A percentile compares a stretch with the other conserved stretches of the same genome.
Conservation (phyloP, 1,139 yeast genomes). For the Taphrina wiesneri region DNA sequence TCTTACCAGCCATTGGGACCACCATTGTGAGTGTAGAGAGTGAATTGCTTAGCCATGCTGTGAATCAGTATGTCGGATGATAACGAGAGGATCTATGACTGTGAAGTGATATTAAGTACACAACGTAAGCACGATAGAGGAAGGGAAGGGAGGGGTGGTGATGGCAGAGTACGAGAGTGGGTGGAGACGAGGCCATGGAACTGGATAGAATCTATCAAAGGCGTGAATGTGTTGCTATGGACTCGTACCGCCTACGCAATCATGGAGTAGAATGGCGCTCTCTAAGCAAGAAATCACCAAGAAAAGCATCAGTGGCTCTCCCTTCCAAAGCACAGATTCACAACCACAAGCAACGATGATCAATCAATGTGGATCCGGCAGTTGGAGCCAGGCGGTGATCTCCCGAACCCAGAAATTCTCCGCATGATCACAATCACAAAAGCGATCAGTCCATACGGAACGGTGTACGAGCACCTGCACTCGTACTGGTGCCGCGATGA, state of each 20-base stretch:
- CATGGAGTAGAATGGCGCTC: background rate
- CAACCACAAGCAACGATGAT: no score
- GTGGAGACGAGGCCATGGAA: background rate
- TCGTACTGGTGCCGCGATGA: no score
- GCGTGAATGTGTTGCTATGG: background rate
- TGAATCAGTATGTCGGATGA: no score
- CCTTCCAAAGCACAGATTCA: background rate
- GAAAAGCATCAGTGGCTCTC: background rate
- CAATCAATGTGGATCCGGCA: no score
- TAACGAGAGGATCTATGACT: no score
- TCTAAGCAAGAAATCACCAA: background rate
- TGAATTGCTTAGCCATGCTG: conserved; percentile 23
- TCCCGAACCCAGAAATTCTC: no score
- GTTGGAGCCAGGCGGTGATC: no score
- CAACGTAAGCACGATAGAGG: background rate
- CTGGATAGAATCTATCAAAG: background rate
- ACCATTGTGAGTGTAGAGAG: conserved; percentile 33
- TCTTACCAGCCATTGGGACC: conserved; percentile 56
- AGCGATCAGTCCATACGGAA: no score
- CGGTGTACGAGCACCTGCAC: no score
- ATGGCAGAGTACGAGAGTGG: background rate
- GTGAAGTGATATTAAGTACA: no score
- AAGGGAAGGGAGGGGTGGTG: background rate
- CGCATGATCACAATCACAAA: no score
- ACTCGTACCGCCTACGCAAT: no score